A percentile compares a stretch with the other conserved stretches of the same genome.
Conservation (phyloP, 1,139 yeast genomes). For the Arxiozyma heterogenica region DNA sequence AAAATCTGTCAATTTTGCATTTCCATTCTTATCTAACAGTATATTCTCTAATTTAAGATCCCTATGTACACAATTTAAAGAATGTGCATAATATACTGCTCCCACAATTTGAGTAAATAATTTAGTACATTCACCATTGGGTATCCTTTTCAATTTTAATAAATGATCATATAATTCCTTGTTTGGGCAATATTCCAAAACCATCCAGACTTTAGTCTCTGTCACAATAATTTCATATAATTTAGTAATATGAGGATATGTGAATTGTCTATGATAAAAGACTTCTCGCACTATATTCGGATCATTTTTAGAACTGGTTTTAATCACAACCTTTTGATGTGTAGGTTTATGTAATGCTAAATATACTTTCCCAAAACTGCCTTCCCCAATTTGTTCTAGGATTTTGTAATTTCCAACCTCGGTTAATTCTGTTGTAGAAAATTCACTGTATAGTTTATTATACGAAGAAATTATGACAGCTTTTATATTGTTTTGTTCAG, state of each 20-base stretch:
- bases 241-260: constrained; percentile 75
- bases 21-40: constrained; percentile 57
- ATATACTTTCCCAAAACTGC: constrained; percentile 87
- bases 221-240: constrained; percentile 80
- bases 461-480: constrained; percentile 48
- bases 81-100: constrained; percentile 79
- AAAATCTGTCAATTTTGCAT: constrained; percentile 78
- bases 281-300: constrained; percentile 90
- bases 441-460: constrained; percentile 49
- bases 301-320: constrained; percentile 73
- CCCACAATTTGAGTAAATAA: constrained; percentile 72
- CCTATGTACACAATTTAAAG: constrained; percentile 75
- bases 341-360: constrained; percentile 71
- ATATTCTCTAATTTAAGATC: constrained; percentile 86
- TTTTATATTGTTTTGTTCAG: constrained; percentile 27
- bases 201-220: constrained; percentile 77
- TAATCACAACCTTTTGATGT: constrained; percentile 69
- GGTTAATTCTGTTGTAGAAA: constrained; percentile 42
- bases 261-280: constrained; percentile 76
- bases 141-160: constrained; percentile 45
- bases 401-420: constrained; percentile 75
- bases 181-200: constrained; percentile 81
- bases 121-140: constrained; percentile 44
- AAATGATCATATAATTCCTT: constrained; percentile 76
- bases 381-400: constrained; percentile 70